Evolutionary conservation across 495 filamentous ascomycete species (phyloP).

Genomic region (Amorphotheca resinae): DNA sequence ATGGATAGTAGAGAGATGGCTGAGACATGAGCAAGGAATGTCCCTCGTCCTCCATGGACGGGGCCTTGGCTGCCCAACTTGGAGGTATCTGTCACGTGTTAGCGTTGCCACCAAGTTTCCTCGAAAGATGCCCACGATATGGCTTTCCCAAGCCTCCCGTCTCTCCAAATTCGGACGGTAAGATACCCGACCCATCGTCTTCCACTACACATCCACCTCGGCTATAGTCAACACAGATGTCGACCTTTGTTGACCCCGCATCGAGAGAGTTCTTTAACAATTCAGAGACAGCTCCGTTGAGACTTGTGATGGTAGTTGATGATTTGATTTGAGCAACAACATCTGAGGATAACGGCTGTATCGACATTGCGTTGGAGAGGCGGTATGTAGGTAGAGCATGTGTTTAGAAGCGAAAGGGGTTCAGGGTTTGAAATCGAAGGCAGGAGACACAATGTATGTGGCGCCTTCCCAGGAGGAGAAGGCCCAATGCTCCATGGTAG

Average conservation of each 20-base stretch:
- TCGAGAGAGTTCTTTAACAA: constrained; percentile 84
- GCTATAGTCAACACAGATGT: constrained; percentile 58
- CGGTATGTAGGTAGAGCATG: not conserved
- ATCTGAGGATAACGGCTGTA: constrained; percentile 58
- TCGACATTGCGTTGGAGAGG: constrained; percentile 29
- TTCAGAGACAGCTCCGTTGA: constrained; percentile 61
- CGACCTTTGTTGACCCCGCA: constrained; percentile 58
- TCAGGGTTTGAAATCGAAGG: no score
- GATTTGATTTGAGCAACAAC: constrained; percentile 82
- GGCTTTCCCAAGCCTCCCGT: constrained; percentile 61
- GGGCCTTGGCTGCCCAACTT: constrained; percentile 39
- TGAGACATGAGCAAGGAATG: constrained; percentile 66
- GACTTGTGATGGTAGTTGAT: constrained; percentile 59
- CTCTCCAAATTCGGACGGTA: constrained; percentile 54
- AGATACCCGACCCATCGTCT: constrained; percentile 78
- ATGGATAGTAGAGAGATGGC: constrained; percentile 67
- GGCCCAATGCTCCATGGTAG: no score
- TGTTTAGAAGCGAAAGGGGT: no score
- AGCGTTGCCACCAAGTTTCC: not conserved
- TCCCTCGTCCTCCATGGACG: constrained; percentile 56
- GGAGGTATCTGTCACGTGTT: constrained; percentile 53
- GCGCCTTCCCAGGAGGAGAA: no score
- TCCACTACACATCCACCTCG: constrained; percentile 75
- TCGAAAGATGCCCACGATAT: constrained; percentile 43
- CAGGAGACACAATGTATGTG: no score